Evolutionary conservation across 1,284 basidiomycete genomes (phyloP).

Genomic region (Cutaneotrichosporon mucoides): DNA sequence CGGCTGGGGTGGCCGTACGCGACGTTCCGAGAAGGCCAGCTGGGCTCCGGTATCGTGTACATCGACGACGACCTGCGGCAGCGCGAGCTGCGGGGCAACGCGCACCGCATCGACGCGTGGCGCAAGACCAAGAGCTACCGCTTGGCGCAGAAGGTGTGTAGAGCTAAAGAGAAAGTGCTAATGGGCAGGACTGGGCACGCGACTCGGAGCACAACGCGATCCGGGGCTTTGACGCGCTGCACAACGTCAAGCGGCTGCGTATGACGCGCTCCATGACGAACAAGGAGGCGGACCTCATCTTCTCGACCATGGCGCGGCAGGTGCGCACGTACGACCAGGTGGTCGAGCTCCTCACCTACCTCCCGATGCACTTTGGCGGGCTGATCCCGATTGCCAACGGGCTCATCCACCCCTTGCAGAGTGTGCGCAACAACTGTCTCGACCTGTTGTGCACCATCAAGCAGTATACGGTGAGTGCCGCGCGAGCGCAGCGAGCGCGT

Average conservation of each 20-base stretch:
- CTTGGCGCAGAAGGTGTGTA: slow-evolving; percentile 56
- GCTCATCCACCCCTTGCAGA: slow-evolving; percentile 76
- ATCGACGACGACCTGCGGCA: slow-evolving; percentile 59
- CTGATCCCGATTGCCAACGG: slow-evolving; percentile 80
- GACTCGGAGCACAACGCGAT: slow-evolving; percentile 54
- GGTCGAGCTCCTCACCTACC: slow-evolving; percentile 75
- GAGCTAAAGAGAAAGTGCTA: too few relatives aligned
- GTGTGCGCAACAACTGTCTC: slow-evolving; percentile 70
- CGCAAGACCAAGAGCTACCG: slow-evolving; percentile 64
- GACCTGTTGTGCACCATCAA: slow-evolving; percentile 78
- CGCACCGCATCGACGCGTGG: slow-evolving; percentile 75
- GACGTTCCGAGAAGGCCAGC: slow-evolving; percentile 40
- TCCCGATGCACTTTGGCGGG: slow-evolving; percentile 76
- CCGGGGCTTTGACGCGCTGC: slow-evolving; percentile 63
- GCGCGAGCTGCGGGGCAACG: slow-evolving; percentile 64
- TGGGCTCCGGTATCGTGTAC: slow-evolving; percentile 69
- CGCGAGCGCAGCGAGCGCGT: too few relatives aligned
- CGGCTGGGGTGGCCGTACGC: slow-evolving; percentile 59
- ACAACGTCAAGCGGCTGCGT: slow-evolving; percentile 68
- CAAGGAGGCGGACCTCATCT: slow-evolving; percentile 69
- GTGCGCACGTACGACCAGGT: slow-evolving; percentile 79
- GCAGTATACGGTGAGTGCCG: slow-evolving; percentile 60
- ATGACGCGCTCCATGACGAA: slow-evolving; percentile 60
- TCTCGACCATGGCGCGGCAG: slow-evolving; percentile 64
- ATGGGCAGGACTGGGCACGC: slow-evolving; percentile 59